These are phyloP conservation scores for Escovopsis sp. DNA, from an alignment of 2,329 filamentous ascomycete species.

Conservation along the genomic window DNA sequence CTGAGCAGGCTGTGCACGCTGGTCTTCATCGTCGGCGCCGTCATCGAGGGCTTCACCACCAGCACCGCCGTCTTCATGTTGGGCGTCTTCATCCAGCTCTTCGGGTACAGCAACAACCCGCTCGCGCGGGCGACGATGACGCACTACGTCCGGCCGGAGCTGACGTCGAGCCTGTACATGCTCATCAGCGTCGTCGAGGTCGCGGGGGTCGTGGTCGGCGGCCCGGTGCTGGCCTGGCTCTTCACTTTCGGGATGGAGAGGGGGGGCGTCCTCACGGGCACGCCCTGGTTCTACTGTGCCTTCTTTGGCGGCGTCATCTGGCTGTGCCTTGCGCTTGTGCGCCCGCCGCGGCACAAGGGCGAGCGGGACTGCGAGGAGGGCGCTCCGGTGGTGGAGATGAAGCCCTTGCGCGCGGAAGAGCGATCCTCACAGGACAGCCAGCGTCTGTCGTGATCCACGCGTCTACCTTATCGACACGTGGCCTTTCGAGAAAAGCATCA, in stretches of 20 bases:
- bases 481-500: too few species aligned
- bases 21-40: slow-evolving; percentile 16
- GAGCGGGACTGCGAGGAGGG: slow-evolving; percentile 7
- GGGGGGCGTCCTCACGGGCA: slow-evolving; percentile 21
- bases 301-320: slow-evolving; percentile 11
- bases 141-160: slow-evolving; percentile 21
- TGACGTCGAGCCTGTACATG: slow-evolving; percentile 26
- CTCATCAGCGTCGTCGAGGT: slow-evolving; percentile 25
- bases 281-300: slow-evolving; percentile 25
- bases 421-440: too few species aligned
- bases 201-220: slow-evolving; percentile 23
- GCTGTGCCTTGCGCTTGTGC: slow-evolving; percentile 17
- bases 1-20: slow-evolving; percentile 19
- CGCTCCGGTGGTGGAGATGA: not conserved
- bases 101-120: slow-evolving; percentile 23
- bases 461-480: too few species aligned
- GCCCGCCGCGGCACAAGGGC: slow-evolving; percentile 13
- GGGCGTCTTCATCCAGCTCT: slow-evolving; percentile 21
- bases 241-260: slow-evolving; percentile 21
- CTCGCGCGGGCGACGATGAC: slow-evolving; percentile 25
- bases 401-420: too few species aligned
- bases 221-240: slow-evolving; percentile 23
- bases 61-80: slow-evolving; percentile 19
- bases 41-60: slow-evolving; percentile 20
- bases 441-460: too few species aligned